Evolutionary conservation across 2,329 filamentous ascomycete genomes (phyloP).

Genomic region (Aspergillus sp.): DNA sequence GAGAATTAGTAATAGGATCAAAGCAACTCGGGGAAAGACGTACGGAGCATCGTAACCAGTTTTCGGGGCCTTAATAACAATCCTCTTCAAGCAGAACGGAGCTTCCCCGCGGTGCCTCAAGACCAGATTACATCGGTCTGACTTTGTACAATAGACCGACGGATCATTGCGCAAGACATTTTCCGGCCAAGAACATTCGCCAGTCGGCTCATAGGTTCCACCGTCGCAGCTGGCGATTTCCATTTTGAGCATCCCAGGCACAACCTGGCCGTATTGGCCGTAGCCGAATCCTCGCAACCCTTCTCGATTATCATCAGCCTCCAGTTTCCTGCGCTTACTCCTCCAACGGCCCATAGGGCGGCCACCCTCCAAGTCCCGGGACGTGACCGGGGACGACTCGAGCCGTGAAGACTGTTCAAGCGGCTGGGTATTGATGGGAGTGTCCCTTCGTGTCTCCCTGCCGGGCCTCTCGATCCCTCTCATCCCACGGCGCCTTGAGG

Average conservation of each 20-base stretch:
- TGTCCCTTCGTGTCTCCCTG: conserved; percentile 8
- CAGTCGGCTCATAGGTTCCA: conserved; percentile 51
- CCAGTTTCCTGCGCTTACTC: conserved; percentile 61
- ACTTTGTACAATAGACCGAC: conserved; percentile 83
- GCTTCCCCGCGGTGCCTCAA: conserved; percentile 70
- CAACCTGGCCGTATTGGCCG: conserved; percentile 77
- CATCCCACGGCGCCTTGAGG: conserved; percentile 12
- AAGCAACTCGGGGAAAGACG: conserved; percentile 30
- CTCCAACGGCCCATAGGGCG: conserved; percentile 36
- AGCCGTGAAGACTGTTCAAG: conserved; percentile 18
- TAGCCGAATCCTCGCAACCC: conserved; percentile 58
- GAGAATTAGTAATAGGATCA: conserved; percentile 22
- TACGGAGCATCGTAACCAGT: conserved; percentile 78
- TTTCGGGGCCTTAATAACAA: conserved; percentile 78
- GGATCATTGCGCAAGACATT: conserved; percentile 76
- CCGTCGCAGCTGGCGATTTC: conserved; percentile 86
- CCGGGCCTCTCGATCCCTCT: conserved; percentile 11
- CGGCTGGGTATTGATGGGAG: conserved; percentile 14
- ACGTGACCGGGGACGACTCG: conserved; percentile 19
- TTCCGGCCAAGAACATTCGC: conserved; percentile 55
- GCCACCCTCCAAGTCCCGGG: conserved; percentile 15
- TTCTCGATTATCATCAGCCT: conserved; percentile 48
- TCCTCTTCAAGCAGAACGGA: conserved; percentile 72
- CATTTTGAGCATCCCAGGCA: conserved; percentile 71
- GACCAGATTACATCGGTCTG: conserved; percentile 78